Conservation (phyloP, 805 yeast genomes). For the Teunomyces cretensis region DNA sequence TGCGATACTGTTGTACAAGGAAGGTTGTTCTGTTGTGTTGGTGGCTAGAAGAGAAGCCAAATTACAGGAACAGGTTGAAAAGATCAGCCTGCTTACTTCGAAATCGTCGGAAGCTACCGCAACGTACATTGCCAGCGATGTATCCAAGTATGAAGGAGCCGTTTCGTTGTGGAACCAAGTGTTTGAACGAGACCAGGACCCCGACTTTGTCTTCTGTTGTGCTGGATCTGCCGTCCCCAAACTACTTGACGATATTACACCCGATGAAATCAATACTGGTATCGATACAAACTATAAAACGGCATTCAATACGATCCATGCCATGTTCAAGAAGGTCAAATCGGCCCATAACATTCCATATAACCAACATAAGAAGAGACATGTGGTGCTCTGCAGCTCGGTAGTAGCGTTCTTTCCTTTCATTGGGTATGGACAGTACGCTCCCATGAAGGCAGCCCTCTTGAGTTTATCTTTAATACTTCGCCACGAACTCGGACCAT, state of each 20-base stretch:
- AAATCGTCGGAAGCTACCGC: constrained; percentile 16
- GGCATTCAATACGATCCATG: constrained; percentile 69
- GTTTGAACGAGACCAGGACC: constrained; percentile 32
- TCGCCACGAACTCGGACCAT: constrained; percentile 76
- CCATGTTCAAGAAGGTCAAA: constrained; percentile 46
- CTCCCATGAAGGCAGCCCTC: constrained; percentile 84
- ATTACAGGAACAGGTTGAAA: constrained; percentile 47
- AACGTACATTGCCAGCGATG: constrained; percentile 59
- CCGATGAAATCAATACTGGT: constrained; percentile 59
- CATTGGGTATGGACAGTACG: constrained; percentile 88
- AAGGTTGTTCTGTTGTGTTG: constrained; percentile 65
- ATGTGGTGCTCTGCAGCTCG: constrained; percentile 64
- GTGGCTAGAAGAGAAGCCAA: constrained; percentile 75
- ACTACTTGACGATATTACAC: constrained; percentile 64
- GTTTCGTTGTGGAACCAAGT: constrained; percentile 42
- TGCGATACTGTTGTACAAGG: constrained; percentile 54
- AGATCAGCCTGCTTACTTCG: constrained; percentile 29
- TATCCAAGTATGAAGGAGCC: constrained; percentile 54
- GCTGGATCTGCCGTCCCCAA: constrained; percentile 88
- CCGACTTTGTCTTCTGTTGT: constrained; percentile 79
- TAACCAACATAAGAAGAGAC: constrained; percentile 43
- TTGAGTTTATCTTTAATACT: constrained; percentile 71
- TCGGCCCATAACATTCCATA: background rate
- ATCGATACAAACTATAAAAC: constrained; percentile 71
- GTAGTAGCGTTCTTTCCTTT: constrained; percentile 82